phyloP scores from a whole-genome alignment of 306 rosid genomes.

The Calophaca sinica region DNA sequence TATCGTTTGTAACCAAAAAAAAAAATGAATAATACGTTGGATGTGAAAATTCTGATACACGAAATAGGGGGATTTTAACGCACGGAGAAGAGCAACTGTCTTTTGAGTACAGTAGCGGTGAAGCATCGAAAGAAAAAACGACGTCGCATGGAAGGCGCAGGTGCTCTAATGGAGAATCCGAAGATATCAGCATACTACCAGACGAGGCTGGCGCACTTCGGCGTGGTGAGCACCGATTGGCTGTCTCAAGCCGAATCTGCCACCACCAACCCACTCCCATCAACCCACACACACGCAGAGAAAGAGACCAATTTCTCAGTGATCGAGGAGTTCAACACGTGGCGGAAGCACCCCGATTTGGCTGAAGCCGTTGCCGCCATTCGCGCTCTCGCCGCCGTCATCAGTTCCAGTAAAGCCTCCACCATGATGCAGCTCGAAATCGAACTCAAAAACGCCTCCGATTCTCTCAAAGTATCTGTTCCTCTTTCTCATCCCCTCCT shows the following conservation, averaged over 20 bases:
- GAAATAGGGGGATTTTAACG: no score
- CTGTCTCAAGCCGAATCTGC: slow-evolving; percentile 93
- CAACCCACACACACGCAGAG: not conserved
- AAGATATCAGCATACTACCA: slow-evolving; percentile 79
- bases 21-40: no score
- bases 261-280: slow-evolving; percentile 26
- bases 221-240: slow-evolving; percentile 87
- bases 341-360: slow-evolving; percentile 95
- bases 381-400: slow-evolving; percentile 89
- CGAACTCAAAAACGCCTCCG: slow-evolving; percentile 94
- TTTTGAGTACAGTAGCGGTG: not conserved
- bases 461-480: slow-evolving; percentile 70
- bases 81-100: no score
- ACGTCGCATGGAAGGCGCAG: slow-evolving; percentile 40
- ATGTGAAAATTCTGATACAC: no score
- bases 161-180: slow-evolving; percentile 49
- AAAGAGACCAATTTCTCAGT: slow-evolving; percentile 66
- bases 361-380: slow-evolving; percentile 98
- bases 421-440: slow-evolving; percentile 97
- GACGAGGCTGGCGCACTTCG: slow-evolving; percentile 75
- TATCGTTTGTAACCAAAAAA: no score
- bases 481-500: not conserved
- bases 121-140: slow-evolving; percentile 20
- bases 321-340: slow-evolving; percentile 75
- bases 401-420: slow-evolving; percentile 74